Evolutionary conservation across 2,329 filamentous ascomycete genomes (phyloP), one percentile per base, ranked within the genome.

Genomic region (Cordyceps farinosa): DNA sequence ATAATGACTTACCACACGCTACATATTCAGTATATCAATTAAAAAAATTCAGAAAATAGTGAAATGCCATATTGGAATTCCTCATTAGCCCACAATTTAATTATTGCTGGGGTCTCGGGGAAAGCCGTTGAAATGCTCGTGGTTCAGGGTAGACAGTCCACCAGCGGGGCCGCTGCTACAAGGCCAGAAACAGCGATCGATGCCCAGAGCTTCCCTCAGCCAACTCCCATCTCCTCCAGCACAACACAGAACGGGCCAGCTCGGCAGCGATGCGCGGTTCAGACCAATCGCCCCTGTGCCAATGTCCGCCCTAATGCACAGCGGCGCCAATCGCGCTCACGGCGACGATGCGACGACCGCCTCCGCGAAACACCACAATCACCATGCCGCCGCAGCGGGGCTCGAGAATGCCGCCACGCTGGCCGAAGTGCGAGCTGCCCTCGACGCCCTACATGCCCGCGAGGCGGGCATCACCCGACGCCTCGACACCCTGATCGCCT

Each of bases 401-500:
- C 82, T 95, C 71, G 87, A 86, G 78, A 84, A 88, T 78, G 90
- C 90, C 69, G 84, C 85, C 68, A 91, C 87, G 69, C 83, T 93
- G 68, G 84, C 89, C 68, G 91, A 96, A 67, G 90, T 99, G 73
- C 90, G 89, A 72, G 84, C 88, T 65, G 87, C 90, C 61, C 86
- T 99, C 67, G 83, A 86, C 50, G 81, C 87, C 68, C 86, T 98
- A 58, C 90, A 93, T 72, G 78, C 82, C 58, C 90, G 90, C 72
- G 93, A 98, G 76, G 83, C 87, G 66, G 77, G 83, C 61, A 87
- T 97, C 66, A 91, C 89, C 1, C 82, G 83, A 61, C 89, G 87
- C 52, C 87, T 98, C 51, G 87, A 94, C 75, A 80, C 84, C 59
- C 85, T 97, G 60, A 79, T 97, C 55, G 86, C 89, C 66, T 92